These are phyloP conservation scores for Friedmanniomyces endolithicus DNA, from an alignment of 495 filamentous ascomycete species.

Conservation along the genomic window DNA sequence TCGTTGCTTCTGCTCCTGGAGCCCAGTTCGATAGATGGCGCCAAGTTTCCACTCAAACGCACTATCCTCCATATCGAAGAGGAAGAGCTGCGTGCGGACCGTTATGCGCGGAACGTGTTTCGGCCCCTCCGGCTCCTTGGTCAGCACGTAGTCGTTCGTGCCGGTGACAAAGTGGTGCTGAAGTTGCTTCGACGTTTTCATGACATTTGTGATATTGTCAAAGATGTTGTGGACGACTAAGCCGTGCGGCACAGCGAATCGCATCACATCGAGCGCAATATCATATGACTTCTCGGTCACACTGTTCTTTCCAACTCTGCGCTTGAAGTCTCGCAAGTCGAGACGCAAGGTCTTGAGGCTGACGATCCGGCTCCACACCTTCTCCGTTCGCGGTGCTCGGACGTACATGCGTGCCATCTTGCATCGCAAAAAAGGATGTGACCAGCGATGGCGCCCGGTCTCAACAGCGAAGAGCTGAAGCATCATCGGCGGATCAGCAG, in stretches of 20 bases:
- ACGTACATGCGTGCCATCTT: conserved; percentile 73
- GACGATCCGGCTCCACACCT: conserved; percentile 71
- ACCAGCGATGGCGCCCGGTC: conserved; percentile 73
- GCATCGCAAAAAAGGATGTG: conserved; percentile 61
- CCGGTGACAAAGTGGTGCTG: conserved; percentile 80
- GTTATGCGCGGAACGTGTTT: conserved; percentile 77
- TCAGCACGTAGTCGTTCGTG: conserved; percentile 73
- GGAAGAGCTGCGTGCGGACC: conserved; percentile 61
- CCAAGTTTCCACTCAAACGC: conserved; percentile 95
- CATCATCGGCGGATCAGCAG: conserved; percentile 79
- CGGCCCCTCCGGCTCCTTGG: conserved; percentile 68
- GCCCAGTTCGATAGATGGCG: conserved; percentile 75
- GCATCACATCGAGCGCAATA: conserved; percentile 69
- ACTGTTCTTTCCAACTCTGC: conserved; percentile 48
- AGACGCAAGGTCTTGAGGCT: conserved; percentile 69
- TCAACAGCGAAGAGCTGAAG: conserved; percentile 71
- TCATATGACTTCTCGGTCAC: conserved; percentile 75
- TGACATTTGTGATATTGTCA: conserved; percentile 79
- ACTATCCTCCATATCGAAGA: conserved; percentile 90
- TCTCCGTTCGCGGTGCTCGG: conserved; percentile 65
- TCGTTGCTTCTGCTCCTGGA: conserved; percentile 79
- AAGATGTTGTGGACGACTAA: conserved; percentile 81
- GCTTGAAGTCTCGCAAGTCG: conserved; percentile 63
- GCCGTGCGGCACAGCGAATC: conserved; percentile 85
- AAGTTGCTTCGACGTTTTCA: conserved; percentile 78